Evolutionary conservation across 371 early-diverging fungal species (phyloP).

Genomic region (Mortierella sp.): DNA sequence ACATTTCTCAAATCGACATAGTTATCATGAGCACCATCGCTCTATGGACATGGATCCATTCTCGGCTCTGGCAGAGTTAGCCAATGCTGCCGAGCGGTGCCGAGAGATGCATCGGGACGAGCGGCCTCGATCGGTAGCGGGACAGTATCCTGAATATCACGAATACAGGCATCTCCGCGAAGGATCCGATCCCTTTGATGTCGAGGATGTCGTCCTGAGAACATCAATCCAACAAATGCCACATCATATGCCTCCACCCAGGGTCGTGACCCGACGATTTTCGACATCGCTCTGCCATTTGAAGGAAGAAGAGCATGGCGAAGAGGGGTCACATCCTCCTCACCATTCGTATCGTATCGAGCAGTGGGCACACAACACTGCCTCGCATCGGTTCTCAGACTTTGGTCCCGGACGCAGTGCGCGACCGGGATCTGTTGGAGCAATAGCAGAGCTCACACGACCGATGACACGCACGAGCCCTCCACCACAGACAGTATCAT

Average conservation of each 20-base stretch:
- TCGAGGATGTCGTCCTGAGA: conserved; percentile 22
- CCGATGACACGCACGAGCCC: not conserved
- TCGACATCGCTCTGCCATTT: conserved; percentile 28
- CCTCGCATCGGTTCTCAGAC: too few relatives aligned
- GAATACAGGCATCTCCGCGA: not conserved
- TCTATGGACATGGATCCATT: conserved; percentile 29
- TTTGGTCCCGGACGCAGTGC: too few relatives aligned
- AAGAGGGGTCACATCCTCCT: not conserved
- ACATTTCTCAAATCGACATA: not conserved
- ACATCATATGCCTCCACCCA: too few relatives aligned
- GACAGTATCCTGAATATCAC: not conserved
- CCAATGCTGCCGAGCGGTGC: conserved; percentile 37
- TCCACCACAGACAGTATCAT: not conserved
- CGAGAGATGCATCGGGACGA: conserved; percentile 25
- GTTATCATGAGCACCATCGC: conserved; percentile 24
- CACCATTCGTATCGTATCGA: conserved; percentile 24
- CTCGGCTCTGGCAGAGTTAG: conserved; percentile 45
- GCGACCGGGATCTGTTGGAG: too few relatives aligned
- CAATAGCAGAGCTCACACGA: too few relatives aligned
- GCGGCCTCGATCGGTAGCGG: not conserved
- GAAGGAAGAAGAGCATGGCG: conserved; percentile 34
- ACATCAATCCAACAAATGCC: conserved; percentile 16
- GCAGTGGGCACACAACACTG: conserved; percentile 1
- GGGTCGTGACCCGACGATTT: conserved; percentile 24
- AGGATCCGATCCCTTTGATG: not conserved